Evolutionary conservation across 2,329 filamentous ascomycete genomes (phyloP), one percentile per base, ranked within the genome.

Genomic region (Fusarium setosum): DNA sequence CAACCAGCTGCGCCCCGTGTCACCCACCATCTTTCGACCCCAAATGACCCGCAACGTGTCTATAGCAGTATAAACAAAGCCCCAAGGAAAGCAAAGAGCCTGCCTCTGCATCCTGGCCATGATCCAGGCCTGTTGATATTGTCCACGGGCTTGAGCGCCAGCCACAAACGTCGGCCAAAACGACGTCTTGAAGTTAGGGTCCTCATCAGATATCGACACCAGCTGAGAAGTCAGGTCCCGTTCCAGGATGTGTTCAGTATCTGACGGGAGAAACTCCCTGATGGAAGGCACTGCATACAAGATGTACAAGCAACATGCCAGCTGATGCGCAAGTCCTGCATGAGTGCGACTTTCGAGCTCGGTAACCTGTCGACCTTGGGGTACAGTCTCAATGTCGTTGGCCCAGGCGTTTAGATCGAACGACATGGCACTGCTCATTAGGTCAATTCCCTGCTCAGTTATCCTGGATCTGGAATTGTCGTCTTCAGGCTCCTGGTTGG

Each of bases 111-210:
- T 60, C 11, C 57, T 52, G 6, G 49, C 32, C 20, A 52, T 20
- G 3, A 57, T 52, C 57, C 44, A 60, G 7, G 44, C 37, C 17
- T 59, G 57, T 5, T 42, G 45, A 11, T 18, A 20, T 3, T 4
- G 10, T 18, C 59, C 54, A 4, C 54, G 38, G 1, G 57, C 31
- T 35, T 60, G 57, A 12, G 57, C 57, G 7, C 57, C 57, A 6
- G 57, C 57, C 1, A 60, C 49, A 17, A 60, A 60, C 0, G 57
- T 60, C 9, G 54, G 57, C 57, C 57, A 60, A 31, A 57, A 57
- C 1, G 57, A 58, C 6, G 57, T 60, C 44, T 60, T 60, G 54
- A 60, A 60, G 17, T 57, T 60, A 6, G 57, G 57, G 3, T 60
- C 57, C 8, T 47, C 32, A 2, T 60, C 54, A 3, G 54, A 32